Base-by-base conservation (phyloP, 176 grass and related monocot species). In the Echinochloa phyllopogon region DNA sequence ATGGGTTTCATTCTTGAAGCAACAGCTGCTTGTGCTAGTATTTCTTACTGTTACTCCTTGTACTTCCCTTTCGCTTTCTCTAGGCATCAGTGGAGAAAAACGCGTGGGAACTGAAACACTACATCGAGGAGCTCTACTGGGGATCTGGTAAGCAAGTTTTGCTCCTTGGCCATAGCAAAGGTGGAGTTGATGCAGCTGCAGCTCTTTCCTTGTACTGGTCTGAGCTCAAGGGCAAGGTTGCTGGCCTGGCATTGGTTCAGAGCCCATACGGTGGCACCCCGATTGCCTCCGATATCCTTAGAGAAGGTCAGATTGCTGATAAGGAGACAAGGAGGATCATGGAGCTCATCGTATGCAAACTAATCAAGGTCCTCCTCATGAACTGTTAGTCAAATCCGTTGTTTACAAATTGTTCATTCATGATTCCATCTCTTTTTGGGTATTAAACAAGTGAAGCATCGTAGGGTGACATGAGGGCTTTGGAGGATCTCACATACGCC, bases 121-220 rank as follows among this genome's bases (percentile, higher is more conserved):
- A 94, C 84, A 94, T 93, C 23, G 92, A 97, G 53, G 95, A 97
- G 65, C 88, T 97, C 23, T 94, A 88, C 45, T 97, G 92, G 92
- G 92, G 92, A 79, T 94, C 95, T 81, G 86, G 90, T 49, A 97
- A 97, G 86, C 86, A 83, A 33, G 83, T 94, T 72, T 83, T 97
- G 84, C 90, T 97, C 64, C 86, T 97, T 36, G 92, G 92, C 9
- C 95, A 97, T 83, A 97, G 95, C 78, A 97, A 97, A 79, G 95
- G 92, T 8, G 95, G 95, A 75, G 89, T 94, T 41, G 95, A 97
- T 89, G 92, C 90, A 10, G 92, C 95, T 51, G 95, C 95, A 3
- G 86, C 90, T 14, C 72, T 97, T 78, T 94, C 95, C 0, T 69
- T 94, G 63, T 94, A 97, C 78, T 97, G 95, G 95, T 81, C 84